Evolutionary conservation across 2,329 filamentous ascomycete genomes (phyloP), one percentile per base, ranked within the genome.

Genomic region (Orbilia ellipsospora): DNA sequence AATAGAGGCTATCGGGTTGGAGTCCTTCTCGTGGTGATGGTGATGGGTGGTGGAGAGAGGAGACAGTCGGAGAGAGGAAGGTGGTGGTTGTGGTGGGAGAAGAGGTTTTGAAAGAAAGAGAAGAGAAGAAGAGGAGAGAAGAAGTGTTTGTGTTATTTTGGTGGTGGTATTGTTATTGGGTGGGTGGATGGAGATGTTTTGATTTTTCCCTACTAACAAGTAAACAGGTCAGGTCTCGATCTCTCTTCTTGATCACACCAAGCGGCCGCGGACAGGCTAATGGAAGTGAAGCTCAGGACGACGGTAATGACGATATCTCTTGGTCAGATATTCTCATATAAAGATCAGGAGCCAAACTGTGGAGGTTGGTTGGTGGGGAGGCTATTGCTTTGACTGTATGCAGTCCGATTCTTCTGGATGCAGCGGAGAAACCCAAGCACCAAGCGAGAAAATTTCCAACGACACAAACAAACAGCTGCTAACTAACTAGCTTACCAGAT

Each of bases 21-120:
- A 55, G 51, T 70, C 31, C 31, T 36, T 56, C 77, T 78, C 77
- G 78, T 78, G 78, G 74, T 69, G 51, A 75, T 15, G 44, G 13
- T 48, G 44, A n/a, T 15, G 78, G 73, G 77, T 68, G 78, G 74
- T 70, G 68, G 52, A 72, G 65, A 52, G 48, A 60, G 63, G 44
- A 51, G 75, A 73, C 60, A 36, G 61, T 63, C 73, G 73, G 51
- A 76, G 65, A 51, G 65, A 67, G 60, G 72, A 36, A 66, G 52
- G 55, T 54, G 48, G 65, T 54, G 61, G 59, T 36, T 16, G 28
- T 31, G 31, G 55, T 40, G 18, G 13, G 57, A 18, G 26, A 40
- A 55, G 28, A 8, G 52, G 13, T 60, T 13, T 44, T 54, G 54
- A 60, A 18, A 57, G 18, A 60, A 42, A 31, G 56, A 54, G 15